Percentiles rank a stretch among this genome's conserved stretches.
Evolutionary conservation across 2,329 filamentous ascomycete genomes (phyloP).

Genomic region (Fusarium hainanense): DNA sequence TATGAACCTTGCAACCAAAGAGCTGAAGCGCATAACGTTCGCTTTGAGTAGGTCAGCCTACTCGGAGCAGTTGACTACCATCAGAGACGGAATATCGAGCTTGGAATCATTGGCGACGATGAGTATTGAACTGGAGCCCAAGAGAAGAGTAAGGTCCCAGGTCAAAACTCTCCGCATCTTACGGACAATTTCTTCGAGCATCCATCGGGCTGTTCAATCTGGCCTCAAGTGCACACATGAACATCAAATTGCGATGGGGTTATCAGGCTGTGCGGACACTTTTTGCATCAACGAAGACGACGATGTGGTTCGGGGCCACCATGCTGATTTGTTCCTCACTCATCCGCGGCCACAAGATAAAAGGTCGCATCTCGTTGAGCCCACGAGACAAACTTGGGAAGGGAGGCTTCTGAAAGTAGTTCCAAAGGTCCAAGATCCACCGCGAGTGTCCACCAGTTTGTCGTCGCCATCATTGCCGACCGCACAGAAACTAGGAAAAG

Average conservation of each 20-base stretch:
- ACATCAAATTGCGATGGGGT: background rate
- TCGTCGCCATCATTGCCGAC: no score
- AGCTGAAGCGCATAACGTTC: background rate
- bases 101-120: background rate
- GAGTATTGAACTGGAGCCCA: background rate
- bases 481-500: background rate
- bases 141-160: background rate
- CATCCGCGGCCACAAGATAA: background rate
- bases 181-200: background rate
- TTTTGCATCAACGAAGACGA: background rate
- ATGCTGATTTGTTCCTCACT: background rate
- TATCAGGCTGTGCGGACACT: background rate
- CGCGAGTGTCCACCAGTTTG: no score
- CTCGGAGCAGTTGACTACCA: background rate
- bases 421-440: background rate
- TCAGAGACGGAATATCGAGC: background rate
- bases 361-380: no score
- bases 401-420: background rate
- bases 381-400: background rate
- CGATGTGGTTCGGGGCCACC: background rate
- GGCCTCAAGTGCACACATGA: background rate
- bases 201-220: background rate
- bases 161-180: background rate
- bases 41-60: background rate
- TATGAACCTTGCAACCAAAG: background rate